Evolutionary conservation across 345 rosid genomes (phyloP).

Genomic region (Durio zibethinus): DNA sequence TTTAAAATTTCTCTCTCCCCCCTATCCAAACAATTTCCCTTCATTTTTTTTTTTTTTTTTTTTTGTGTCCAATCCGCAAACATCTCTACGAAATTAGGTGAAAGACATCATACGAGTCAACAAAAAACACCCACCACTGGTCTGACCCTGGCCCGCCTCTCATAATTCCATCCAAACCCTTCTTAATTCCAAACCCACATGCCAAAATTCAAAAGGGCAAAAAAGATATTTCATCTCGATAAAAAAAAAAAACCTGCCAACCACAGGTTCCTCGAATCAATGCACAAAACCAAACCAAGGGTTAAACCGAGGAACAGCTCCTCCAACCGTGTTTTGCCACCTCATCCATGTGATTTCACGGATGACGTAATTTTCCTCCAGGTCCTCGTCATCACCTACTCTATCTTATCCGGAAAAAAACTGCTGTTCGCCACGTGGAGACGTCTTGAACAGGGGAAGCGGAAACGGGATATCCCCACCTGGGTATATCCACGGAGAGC

Average conservation of each 20-base stretch:
- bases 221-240: conserved; percentile 17
- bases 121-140: not conserved
- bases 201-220: conserved; percentile 11
- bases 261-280: not conserved
- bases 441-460: not conserved
- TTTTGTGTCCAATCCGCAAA: not conserved
- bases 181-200: not conserved
- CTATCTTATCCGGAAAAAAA: conserved; percentile 20
- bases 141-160: not conserved
- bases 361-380: conserved; percentile 17
- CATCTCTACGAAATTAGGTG: not conserved
- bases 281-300: not conserved
- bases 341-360: not conserved
- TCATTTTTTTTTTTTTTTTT: not conserved
- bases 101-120: conserved; percentile 17
- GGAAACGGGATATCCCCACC: not conserved
- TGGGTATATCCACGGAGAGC: conserved; percentile 10
- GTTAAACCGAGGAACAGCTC: not conserved
- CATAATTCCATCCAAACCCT: no score
- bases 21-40: not conserved
- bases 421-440: conserved; percentile 21
- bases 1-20: not conserved
- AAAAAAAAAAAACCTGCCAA: not conserved
- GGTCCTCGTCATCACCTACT: conserved; percentile 18
- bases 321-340: conserved; percentile 5